Evolutionary conservation across 768 basidiomycete species (phyloP), one percentile per base, ranked within the genome.

Genomic region (Suillus decipiens): DNA sequence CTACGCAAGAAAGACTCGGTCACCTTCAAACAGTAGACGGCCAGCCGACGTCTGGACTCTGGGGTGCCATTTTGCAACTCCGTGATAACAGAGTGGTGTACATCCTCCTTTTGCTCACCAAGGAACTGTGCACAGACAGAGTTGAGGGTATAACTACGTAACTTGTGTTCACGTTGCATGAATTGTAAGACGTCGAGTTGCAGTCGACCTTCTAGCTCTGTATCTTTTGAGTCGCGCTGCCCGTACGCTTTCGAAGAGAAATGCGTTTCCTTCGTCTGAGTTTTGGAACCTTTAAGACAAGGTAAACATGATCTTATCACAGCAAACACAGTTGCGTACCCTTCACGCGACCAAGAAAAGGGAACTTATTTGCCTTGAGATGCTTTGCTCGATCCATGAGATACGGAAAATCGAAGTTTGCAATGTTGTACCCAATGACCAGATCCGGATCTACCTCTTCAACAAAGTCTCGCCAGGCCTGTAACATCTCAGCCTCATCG

Each of bases 201-300:
- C 11, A 99, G 79, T 31, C 97, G 88, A 33, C 97, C 97, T 66
- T 96, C 93, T 33, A 99, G 83, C 12, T 82, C 78, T 0, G 96
- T 95, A 61, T 95, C 94, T 73, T 99, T 99, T 0, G 95, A 97
- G 75, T 97, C 95, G 56, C 97, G 91, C 69, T 95, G 92, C 22
- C 97, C 97, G 69, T 95, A 99, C 1, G 97, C 97, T 72, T 95
- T 97, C 0, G 96, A 98, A 7, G 95, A 97, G 77, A 99, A 99
- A 73, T 99, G 97, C 0, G 97, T 94, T 60, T 90, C 92, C 75
- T 96, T 98, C 56, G 87, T 84, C 73, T 91, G 89, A 0, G 94
- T 87, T 75, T 84, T 89, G 60, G 83, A 69, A 63, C 84, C 96
- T 98, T 67, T 33, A 45, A 14, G 24, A 64, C 37, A 34, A 51